Evolutionary conservation across 2,329 filamentous ascomycete genomes (phyloP).

Genomic region (Scytalidium lignicola): DNA sequence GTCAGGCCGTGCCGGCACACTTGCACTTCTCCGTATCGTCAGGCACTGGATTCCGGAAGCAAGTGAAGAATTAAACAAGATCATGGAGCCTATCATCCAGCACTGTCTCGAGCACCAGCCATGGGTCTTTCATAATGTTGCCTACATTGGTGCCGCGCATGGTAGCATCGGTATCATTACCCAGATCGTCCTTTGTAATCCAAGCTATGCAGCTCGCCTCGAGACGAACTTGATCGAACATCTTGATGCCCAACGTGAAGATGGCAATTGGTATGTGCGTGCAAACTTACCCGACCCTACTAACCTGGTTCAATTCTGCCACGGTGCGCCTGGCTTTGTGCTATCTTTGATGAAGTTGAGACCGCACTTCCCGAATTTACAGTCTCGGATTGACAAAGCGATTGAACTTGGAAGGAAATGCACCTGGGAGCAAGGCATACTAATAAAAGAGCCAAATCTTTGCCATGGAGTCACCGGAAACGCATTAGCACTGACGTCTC

Average conservation of each 20-base stretch:
- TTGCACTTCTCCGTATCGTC: conserved; percentile 59
- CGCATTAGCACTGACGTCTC: conserved; percentile 38
- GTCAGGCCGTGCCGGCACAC: conserved; percentile 59
- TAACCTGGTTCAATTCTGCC: conserved; percentile 58
- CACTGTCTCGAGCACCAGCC: conserved; percentile 49
- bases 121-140: conserved; percentile 60
- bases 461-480: conserved; percentile 64
- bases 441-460: conserved; percentile 60
- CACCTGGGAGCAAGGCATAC: conserved; percentile 50
- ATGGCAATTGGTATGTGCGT: conserved; percentile 54
- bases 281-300: not conserved
- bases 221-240: conserved; percentile 47
- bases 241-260: conserved; percentile 53
- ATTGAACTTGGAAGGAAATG: conserved; percentile 47
- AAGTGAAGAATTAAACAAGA: conserved; percentile 43
- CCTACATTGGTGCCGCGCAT: conserved; percentile 62
- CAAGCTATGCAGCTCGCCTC: conserved; percentile 45
- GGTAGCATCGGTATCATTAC: conserved; percentile 65
- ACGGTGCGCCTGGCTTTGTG: conserved; percentile 60
- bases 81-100: conserved; percentile 51
- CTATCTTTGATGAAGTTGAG: conserved; percentile 51
- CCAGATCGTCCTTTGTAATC: conserved; percentile 50
- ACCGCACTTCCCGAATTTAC: conserved; percentile 49
- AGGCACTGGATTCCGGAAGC: conserved; percentile 39
- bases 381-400: conserved; percentile 46